Percentiles rank a stretch among this genome's conserved stretches.
phyloP scores from a whole-genome alignment of 805 yeast species.

The Suhomyces vadensis region DNA sequence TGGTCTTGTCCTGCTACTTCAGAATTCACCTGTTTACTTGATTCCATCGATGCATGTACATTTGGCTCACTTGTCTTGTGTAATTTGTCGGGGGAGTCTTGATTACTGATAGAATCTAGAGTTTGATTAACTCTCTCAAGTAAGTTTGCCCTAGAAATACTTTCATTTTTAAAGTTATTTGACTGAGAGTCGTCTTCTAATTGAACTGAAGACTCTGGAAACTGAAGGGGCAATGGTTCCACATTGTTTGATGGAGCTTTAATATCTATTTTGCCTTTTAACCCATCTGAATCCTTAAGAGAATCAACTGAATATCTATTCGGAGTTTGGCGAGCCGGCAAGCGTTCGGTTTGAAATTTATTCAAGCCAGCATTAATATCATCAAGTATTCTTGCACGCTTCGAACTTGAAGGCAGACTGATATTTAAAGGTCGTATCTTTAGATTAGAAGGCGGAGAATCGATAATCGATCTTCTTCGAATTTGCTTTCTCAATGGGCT shows the following conservation, averaged over 20 bases:
- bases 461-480: background rate
- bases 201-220: background rate
- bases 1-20: conserved; percentile 1
- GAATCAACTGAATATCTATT: background rate
- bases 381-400: background rate
- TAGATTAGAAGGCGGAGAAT: conserved; percentile 25
- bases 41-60: conserved; percentile 12
- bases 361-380: background rate
- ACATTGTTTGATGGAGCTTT: too few species aligned
- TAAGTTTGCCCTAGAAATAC: conserved; percentile 13
- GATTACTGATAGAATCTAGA: conserved; percentile 11
- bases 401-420: background rate
- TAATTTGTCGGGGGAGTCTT: conserved; percentile 2
- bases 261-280: too few species aligned
- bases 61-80: conserved; percentile 11
- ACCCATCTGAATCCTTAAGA: background rate
- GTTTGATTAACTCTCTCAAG: conserved; percentile 17
- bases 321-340: background rate
- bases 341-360: background rate
- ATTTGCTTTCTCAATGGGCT: conserved; percentile 5
- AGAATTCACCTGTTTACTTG: conserved; percentile 7
- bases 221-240: too few species aligned
- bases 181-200: conserved; percentile 3
- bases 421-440: conserved; percentile 16
- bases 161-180: conserved; percentile 6